phyloP scores from a whole-genome alignment of 192 early-diverging fungal species.

The Coemansia sp. region DNA sequence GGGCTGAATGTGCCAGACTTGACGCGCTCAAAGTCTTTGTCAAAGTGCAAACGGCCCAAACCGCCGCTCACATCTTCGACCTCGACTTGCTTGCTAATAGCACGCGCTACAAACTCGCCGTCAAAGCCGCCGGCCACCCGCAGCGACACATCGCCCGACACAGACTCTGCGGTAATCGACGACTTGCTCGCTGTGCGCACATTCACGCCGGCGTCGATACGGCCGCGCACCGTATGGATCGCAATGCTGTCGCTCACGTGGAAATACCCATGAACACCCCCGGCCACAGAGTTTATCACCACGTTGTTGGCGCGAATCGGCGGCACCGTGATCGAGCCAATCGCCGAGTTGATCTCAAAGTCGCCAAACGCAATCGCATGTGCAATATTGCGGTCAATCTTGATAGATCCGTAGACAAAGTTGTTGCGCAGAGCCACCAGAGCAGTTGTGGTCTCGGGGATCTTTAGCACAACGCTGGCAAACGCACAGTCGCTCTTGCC shows the following conservation, averaged over 20 bases:
- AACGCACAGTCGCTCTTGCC: slow-evolving; percentile 39
- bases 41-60: slow-evolving; percentile 51
- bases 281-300: slow-evolving; percentile 35
- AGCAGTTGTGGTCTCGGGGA: slow-evolving; percentile 26
- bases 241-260: slow-evolving; percentile 19
- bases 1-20: slow-evolving; percentile 50
- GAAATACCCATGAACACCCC: slow-evolving; percentile 40
- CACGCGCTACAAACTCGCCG: slow-evolving; percentile 36
- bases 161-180: slow-evolving; percentile 29
- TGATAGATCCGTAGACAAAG: slow-evolving; percentile 45
- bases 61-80: slow-evolving; percentile 53
- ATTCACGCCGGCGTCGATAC: slow-evolving; percentile 42
- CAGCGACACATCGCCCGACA: slow-evolving; percentile 31
- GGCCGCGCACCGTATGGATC: slow-evolving; percentile 39
- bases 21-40: slow-evolving; percentile 33
- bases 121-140: slow-evolving; percentile 48
- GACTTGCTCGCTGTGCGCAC: slow-evolving; percentile 40
- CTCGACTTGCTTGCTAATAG: slow-evolving; percentile 30
- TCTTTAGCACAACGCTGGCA: slow-evolving; percentile 34
- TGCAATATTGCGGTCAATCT: slow-evolving; percentile 37
- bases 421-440: slow-evolving; percentile 27
- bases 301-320: slow-evolving; percentile 31
- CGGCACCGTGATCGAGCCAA: slow-evolving; percentile 33
- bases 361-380: slow-evolving; percentile 34
- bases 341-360: slow-evolving; percentile 38